Percentiles rank a stretch among this genome's conserved stretches.
Evolutionary conservation across 225 moss, liverwort and hornwort genomes (phyloP).

Genomic region (Asterella californica): DNA sequence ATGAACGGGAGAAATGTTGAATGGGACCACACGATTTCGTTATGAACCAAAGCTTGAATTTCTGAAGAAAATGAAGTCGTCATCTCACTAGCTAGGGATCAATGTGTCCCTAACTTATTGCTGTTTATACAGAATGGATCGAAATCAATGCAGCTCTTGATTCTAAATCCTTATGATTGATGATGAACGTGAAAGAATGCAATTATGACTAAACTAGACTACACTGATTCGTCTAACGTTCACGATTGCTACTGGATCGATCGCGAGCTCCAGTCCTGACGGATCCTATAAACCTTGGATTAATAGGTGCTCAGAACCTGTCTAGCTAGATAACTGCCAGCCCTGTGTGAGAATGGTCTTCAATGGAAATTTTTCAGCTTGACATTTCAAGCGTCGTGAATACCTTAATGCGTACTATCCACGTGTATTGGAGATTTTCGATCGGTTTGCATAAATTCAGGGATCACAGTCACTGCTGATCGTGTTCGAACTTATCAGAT

Average conservation of each 20-base stretch:
- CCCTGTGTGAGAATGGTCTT: neutral
- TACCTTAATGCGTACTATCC: neutral
- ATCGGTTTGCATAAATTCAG: neutral
- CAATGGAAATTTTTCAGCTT: slow-evolving; percentile 6
- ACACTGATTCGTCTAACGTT: neutral
- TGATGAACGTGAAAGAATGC: slow-evolving; percentile 3
- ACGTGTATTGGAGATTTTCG: neutral
- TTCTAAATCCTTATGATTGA: slow-evolving; percentile 8
- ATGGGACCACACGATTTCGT: too few relatives aligned
- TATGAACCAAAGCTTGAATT: neutral
- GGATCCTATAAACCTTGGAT: neutral
- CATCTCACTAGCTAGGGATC: neutral
- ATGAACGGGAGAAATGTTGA: too few relatives aligned
- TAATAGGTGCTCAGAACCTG: slow-evolving; percentile 7
- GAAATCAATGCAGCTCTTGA: slow-evolving; percentile 4
- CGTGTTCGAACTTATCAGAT: neutral
- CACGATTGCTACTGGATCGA: slow-evolving; percentile 14
- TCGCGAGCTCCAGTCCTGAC: neutral
- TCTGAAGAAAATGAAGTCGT: neutral
- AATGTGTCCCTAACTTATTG: slow-evolving; percentile 10
- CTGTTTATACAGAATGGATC: slow-evolving; percentile 6
- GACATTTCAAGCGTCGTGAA: neutral
- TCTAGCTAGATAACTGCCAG: neutral
- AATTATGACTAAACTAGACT: neutral
- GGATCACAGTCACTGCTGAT: neutral